Evolutionary conservation across 306 rosid species (phyloP).

Genomic region (Inga leiocalycina): DNA sequence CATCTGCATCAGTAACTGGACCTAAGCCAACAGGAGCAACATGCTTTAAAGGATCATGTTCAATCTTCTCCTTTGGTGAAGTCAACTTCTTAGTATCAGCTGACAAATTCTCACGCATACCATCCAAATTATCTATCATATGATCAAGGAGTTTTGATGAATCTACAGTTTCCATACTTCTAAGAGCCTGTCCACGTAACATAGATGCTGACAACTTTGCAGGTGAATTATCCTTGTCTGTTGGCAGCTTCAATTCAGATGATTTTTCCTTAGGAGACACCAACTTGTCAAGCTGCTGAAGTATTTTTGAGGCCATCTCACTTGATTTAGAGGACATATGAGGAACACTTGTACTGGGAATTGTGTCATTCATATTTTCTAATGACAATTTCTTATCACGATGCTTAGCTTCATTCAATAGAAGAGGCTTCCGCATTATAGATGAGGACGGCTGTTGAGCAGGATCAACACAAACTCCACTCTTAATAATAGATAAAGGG

Average conservation of each 20-base stretch:
- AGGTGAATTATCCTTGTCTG: slow-evolving; percentile 56
- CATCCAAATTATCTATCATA: slow-evolving; percentile 36
- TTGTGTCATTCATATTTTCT: slow-evolving; percentile 47
- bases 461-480: slow-evolving; percentile 43
- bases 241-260: slow-evolving; percentile 45
- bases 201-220: slow-evolving; percentile 77
- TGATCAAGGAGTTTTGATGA: slow-evolving; percentile 59
- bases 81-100: slow-evolving; percentile 41
- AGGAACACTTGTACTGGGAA: slow-evolving; percentile 47
- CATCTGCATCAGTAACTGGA: slow-evolving; percentile 37
- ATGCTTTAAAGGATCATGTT: slow-evolving; percentile 48
- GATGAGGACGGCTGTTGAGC: slow-evolving; percentile 49
- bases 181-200: slow-evolving; percentile 80
- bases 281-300: slow-evolving; percentile 77
- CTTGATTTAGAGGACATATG: slow-evolving; percentile 66
- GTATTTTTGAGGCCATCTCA: slow-evolving; percentile 81
- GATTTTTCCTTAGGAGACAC: slow-evolving; percentile 76
- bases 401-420: slow-evolving; percentile 42
- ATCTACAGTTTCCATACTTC: slow-evolving; percentile 79
- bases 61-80: slow-evolving; percentile 50
- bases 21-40: slow-evolving; percentile 42
- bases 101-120: slow-evolving; percentile 30
- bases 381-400: slow-evolving; percentile 39
- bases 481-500: slow-evolving; percentile 42
- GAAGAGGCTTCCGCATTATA: slow-evolving; percentile 46